Evolutionary conservation across 495 filamentous ascomycete genomes (phyloP).

Genomic region (Chlorociboria aeruginascens): DNA sequence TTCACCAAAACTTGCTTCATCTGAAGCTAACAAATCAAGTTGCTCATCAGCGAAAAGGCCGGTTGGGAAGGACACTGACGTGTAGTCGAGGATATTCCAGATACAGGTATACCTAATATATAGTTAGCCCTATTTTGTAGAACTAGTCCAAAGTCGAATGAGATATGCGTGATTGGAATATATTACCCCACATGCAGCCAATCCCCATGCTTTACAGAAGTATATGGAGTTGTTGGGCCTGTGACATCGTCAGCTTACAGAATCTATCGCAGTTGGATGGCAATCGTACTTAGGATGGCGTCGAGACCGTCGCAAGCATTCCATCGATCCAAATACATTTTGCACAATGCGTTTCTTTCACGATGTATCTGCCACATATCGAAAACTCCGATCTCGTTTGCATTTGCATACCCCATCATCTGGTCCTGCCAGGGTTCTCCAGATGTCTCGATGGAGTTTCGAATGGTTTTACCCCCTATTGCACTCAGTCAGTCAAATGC

Average conservation of each 20-base stretch:
- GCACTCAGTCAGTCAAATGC: too few species aligned
- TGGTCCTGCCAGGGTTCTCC: not conserved
- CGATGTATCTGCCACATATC: not conserved
- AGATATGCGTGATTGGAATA: too few species aligned
- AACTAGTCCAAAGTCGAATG: too few species aligned
- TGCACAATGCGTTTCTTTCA: too few species aligned
- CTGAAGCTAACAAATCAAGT: not conserved
- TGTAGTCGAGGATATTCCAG: not conserved
- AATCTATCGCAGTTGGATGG: too few species aligned
- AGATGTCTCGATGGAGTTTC: not conserved
- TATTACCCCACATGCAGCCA: not conserved
- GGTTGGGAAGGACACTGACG: not conserved
- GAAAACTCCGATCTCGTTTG: not conserved
- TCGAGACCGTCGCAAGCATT: too few species aligned
- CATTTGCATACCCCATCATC: not conserved
- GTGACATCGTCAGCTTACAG: too few species aligned
- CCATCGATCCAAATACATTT: too few species aligned
- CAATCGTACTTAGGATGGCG: too few species aligned
- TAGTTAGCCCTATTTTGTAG: too few species aligned
- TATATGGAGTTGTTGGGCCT: not conserved
- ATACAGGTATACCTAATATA: not conserved
- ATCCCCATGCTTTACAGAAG: not conserved
- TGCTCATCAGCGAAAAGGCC: not conserved
- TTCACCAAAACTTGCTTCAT: not conserved
- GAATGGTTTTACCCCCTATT: not conserved